Base-by-base conservation (phyloP, 2,329 filamentous ascomycete species). In the Plenodomus biglobosus region DNA sequence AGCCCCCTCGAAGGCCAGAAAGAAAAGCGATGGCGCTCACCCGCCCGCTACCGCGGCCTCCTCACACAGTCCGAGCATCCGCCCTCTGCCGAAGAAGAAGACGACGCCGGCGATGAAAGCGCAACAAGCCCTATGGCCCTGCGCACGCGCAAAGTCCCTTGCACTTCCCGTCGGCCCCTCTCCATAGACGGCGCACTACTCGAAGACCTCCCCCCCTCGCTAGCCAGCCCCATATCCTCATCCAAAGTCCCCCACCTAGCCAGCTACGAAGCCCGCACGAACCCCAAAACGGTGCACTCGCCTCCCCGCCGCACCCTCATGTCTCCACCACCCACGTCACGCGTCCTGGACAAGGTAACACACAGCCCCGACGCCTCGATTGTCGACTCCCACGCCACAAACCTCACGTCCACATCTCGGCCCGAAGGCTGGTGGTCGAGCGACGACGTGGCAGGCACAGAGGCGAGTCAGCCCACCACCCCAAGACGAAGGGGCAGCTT, bases 371-470 rank as follows among this genome's bases (percentile, higher is more conserved):
- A 50, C 10, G 49, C 44, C 8, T 66, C 65, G 1, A 40, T 62
- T 2, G 46, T 57, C 35, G 54, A 55, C 3, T 70, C 68, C 0
- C 66, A 71, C 15, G 50, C 59, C 8, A 71, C 69, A 1, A 53
- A 44, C 1, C 64, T 60, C 32, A 64, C 66, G 5, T 65, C 67
- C 2, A 66, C 62, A 1, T 65, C 59, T 2, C 57, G 69, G 0
- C 70, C 70, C 1, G 70, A 72, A 52, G 69, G 70, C 10, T 73
- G 70, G 70, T 73, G 70, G 70, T 68, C 64, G 8, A 66, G 61
- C 1, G 70, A 73, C 36, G 70, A 73, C 38, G 65, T 72, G 6
- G 69, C 56, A 2, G 67, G 61, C 6, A 69, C 65, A 1, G 66
- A 65, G 3, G 55, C 49, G 15, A 52, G 61, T n/a, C 50, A 64